Evolutionary conservation across 306 rosid species (phyloP).

Genomic region (Glycine soja): DNA sequence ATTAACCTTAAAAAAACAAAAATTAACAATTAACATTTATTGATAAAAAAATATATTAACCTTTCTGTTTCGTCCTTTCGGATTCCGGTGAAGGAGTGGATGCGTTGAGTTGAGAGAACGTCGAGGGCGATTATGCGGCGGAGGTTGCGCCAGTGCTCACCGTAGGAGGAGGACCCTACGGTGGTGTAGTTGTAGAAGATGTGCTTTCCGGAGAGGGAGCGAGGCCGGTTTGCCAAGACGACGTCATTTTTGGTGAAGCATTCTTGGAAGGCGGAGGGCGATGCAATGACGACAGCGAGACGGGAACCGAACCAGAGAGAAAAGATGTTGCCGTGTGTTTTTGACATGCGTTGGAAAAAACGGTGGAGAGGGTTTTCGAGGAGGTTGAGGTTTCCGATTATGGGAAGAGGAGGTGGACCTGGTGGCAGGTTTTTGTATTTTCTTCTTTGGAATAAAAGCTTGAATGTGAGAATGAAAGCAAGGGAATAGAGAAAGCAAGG

Average conservation of each 20-base stretch:
- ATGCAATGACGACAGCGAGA: conserved; percentile 15
- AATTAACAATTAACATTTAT: no score
- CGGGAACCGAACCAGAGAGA: conserved; percentile 44
- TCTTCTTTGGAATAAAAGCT: background rate
- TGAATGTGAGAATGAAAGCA: background rate
- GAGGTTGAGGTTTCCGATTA: conserved; percentile 42
- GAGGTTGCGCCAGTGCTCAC: conserved; percentile 44
- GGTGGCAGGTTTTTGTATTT: conserved; percentile 35
- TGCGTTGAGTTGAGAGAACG: conserved; percentile 22
- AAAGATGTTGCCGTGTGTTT: conserved; percentile 24
- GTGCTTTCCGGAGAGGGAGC: conserved; percentile 14
- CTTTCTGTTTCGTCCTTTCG: conserved; percentile 34
- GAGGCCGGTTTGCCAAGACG: conserved; percentile 11
- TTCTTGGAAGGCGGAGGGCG: conserved; percentile 13
- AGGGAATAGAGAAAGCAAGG: background rate
- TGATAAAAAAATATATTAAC: background rate
- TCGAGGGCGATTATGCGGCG: conserved; percentile 27
- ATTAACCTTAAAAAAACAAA: no score
- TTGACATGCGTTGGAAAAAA: background rate
- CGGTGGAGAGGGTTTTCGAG: conserved; percentile 43
- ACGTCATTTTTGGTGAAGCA: conserved; percentile 41
- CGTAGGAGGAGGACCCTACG: conserved; percentile 27
- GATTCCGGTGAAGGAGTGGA: background rate
- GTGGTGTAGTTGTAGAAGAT: conserved; percentile 41
- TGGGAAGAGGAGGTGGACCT: conserved; percentile 7